Base-by-base conservation (phyloP, 768 basidiomycete species). In the Mycena chlorophos region DNA sequence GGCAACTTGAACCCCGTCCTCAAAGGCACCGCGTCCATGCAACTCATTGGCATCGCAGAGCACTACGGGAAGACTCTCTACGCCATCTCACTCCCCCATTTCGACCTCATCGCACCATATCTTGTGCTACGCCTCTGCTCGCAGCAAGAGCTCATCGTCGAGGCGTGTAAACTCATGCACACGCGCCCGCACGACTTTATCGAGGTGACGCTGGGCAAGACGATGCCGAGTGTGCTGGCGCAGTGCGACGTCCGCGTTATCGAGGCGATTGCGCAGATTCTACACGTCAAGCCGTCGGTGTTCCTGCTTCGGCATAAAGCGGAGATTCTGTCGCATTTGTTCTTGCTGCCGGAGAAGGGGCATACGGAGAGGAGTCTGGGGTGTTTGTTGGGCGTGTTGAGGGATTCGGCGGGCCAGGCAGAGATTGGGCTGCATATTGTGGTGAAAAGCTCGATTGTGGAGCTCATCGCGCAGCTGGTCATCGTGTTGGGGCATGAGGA, bases 401-500 rank as follows among this genome's bases (percentile, higher is more conserved):
- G 65, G 16, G 77, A 80, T 23, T 78, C 78, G 1, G 76, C 79
- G 0, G 66, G 71, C 12, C 67, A 66, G 34, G 68, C 70, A 5
- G 62, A 62, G 2, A 76, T 79, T 40, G 72, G 75, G 23, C 74
- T 82, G 12, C 73, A 73, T 48, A 78, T 75, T 50, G 70, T 89
- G 63, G 79, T 94, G 40, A 82, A 81, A 45, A 86, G 85, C 56
- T 87, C 82, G 56, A 71, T 87, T 27, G 79, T 91, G 1, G 79
- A 85, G 3, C 73, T 96, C 25, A 75, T 96, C 13, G 84, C 86
- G 4, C 84, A 87, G 56, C 73, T 98, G 22, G 86, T 94, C 19
- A 78, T 93, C 30, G 79, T 80, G 12, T 74, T 97, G 65, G 95
- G 94, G 2, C 83, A 94, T 60, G 82, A 86, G 50, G 79, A 85